phyloP scores from a whole-genome alignment of 2,329 filamentous ascomycete species.

The Eutypa lata region DNA sequence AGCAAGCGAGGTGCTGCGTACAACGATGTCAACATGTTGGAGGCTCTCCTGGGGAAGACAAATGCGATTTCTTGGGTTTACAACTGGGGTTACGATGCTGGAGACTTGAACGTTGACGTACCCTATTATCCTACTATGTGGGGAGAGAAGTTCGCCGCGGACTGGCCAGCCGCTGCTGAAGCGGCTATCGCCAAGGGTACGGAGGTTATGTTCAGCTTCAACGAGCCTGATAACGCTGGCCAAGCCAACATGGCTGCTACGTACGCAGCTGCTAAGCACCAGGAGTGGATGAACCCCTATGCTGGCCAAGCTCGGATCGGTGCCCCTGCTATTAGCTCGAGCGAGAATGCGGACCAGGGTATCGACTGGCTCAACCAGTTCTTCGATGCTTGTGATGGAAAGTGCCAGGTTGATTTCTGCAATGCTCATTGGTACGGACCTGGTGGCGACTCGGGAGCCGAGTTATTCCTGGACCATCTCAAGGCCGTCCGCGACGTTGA shows the following conservation, averaged over 20 bases:
- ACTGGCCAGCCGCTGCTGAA: slow-evolving; percentile 50
- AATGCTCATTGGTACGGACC: slow-evolving; percentile 63
- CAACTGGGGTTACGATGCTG: slow-evolving; percentile 27
- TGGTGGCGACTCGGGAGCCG: slow-evolving; percentile 35
- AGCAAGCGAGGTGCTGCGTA: slow-evolving; percentile 32
- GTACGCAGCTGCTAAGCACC: slow-evolving; percentile 51
- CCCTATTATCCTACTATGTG: slow-evolving; percentile 68
- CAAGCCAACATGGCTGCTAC: slow-evolving; percentile 58
- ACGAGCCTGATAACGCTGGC: slow-evolving; percentile 63
- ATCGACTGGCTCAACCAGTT: slow-evolving; percentile 54
- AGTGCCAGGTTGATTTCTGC: slow-evolving; percentile 59
- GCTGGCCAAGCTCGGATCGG: slow-evolving; percentile 51
- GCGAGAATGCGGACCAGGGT: slow-evolving; percentile 45
- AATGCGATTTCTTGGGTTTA: slow-evolving; percentile 28
- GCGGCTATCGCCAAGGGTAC: slow-evolving; percentile 51
- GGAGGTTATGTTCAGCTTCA: slow-evolving; percentile 63
- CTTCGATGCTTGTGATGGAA: slow-evolving; percentile 45
- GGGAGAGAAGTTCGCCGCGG: slow-evolving; percentile 40
- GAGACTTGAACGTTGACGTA: slow-evolving; percentile 37
- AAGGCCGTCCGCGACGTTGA: slow-evolving; percentile 35
- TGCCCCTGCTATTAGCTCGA: slow-evolving; percentile 62
- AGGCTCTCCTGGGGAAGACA: slow-evolving; percentile 16
- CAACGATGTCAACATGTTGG: slow-evolving; percentile 28
- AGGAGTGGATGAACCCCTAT: slow-evolving; percentile 53
- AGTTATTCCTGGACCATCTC: slow-evolving; percentile 55